Evolutionary conservation across 2,329 filamentous ascomycete genomes (phyloP), one percentile per base, ranked within the genome.

Genomic region (Ophiocordyceps sinensis): DNA sequence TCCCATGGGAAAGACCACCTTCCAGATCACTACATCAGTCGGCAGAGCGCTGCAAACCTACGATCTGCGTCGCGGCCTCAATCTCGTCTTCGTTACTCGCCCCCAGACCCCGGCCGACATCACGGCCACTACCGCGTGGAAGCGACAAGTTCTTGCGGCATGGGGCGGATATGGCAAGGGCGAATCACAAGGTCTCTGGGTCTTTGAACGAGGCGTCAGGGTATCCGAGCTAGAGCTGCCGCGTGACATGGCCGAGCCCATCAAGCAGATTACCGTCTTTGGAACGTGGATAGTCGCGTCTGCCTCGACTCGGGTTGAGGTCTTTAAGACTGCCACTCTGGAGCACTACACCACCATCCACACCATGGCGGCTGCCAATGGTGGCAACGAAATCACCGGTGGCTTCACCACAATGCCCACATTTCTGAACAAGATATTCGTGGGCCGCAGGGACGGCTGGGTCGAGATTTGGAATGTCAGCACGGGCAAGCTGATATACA

Each of bases 401-500:
- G 78, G 81, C 39, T 73, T 94, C 50, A 82, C 79, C 56, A 93
- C 77, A 53, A 86, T 96, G 81, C 88, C 89, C 1, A 96, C 91
- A 0, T 94, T 87, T 60, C 63, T 98, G 45, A 98, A 98, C 69
- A 98, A 98, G 62, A 75, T 98, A 36, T 86, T 96, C 49, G 83
- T 86, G 3, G 93, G 86, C 10, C 79, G 86, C 52, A 75, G 75
- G 47, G 87, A 98, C 58, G 91, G 91, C 7, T 82, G 79, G 59
- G 80, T 95, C 9, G 91, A 98, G 56, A 94, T 98, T 39, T 98
- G 91, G 89, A 98, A 98, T 56, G 68, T 98, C 45, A 93, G 83
- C 56, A 94, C 85, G 4, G 88, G 76, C 38, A 94, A 93, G 59
- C 70, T 95, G 41, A 77, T 98, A 26, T 93, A 95, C 60, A 93